Evolutionary conservation across 225 moss, liverwort and hornwort genomes (phyloP), one percentile per base, ranked within the genome.

Genomic region (Thuidium tamariscinum): DNA sequence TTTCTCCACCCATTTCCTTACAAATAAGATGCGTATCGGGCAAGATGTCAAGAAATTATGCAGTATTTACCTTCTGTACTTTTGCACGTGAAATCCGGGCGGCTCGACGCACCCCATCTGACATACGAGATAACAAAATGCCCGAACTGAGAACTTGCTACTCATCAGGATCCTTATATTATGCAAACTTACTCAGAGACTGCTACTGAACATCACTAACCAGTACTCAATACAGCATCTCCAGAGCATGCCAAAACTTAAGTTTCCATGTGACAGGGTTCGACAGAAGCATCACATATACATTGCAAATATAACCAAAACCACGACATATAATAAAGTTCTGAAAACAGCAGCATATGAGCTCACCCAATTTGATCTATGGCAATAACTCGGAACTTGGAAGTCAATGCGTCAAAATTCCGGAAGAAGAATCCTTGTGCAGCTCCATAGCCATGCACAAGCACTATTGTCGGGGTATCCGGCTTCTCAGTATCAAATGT

Each of bases 401-500:
- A 91, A 44, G 99, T 95, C 85, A 99, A 91, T 13, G 96, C 94
- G 79, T 99, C 99, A 87, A 97, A 99, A 89, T 99, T 99, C 51
- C 99, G 94, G 81, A 99, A 97, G 85, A 99, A 99, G 77, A 94
- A 99, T 17, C 99, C 99, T 90, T 99, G 99, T 5, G 97, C 92
- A 75, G 99, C 97, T 83, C 96, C 99, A 79, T 99, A 99, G 56
- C 99, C 99, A 88, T 99, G 99, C 67, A 99, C 97, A 86, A 99
- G 84, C 70, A 99, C 99, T 21, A 99, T 87, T 2, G 99, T 99
- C 29, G 98, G 98, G 64, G 96, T 93, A 76, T 94, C 87, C 9
- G 92, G 83, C 36, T 96, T 94, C 56, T 93, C 62, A 46, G 80
- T 21, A 46, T 80, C 99, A 85, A 99, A 97, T 21, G 95, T 97